Conservation (phyloP, 306 rosid genomes). For the Parietaria judaica region DNA sequence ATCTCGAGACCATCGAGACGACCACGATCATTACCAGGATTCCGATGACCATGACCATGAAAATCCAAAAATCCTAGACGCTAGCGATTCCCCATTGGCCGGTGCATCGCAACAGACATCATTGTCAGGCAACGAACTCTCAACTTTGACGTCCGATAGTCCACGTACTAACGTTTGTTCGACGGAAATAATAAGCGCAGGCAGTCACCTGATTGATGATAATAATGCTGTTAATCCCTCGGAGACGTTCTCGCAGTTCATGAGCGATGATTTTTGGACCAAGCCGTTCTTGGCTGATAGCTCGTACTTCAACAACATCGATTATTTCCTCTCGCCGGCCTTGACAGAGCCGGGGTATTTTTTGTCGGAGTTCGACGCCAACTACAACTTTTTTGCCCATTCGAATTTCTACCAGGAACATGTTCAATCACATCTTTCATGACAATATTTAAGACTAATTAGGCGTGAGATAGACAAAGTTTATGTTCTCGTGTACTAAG, state of each 20-base stretch:
- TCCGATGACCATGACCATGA: not conserved
- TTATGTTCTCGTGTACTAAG: no score
- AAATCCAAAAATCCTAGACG: no score
- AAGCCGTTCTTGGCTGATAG: constrained; percentile 31
- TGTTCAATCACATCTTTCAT: no score
- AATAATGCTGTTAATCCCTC: not conserved
- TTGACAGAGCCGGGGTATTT: constrained; percentile 17
- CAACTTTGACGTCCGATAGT: no score
- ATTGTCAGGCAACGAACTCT: no score
- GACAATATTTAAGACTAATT: no score
- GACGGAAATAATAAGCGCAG: no score
- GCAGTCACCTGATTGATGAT: not conserved
- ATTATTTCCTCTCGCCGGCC: not conserved
- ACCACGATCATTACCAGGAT: not conserved
- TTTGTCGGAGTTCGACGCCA: constrained; percentile 18
- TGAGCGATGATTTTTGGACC: constrained; percentile 32
- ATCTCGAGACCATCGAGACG: not conserved
- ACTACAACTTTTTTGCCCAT: constrained; percentile 9
- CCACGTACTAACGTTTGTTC: no score
- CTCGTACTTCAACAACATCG: not conserved
- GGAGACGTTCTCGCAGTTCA: constrained; percentile 7
- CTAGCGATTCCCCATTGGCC: no score
- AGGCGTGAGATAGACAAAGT: no score
- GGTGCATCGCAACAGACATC: no score
- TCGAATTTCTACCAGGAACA: not conserved